These are phyloP conservation scores for Zygoascus hellenicus DNA, from an alignment of 1,139 yeast species.

Conservation along the genomic window DNA sequence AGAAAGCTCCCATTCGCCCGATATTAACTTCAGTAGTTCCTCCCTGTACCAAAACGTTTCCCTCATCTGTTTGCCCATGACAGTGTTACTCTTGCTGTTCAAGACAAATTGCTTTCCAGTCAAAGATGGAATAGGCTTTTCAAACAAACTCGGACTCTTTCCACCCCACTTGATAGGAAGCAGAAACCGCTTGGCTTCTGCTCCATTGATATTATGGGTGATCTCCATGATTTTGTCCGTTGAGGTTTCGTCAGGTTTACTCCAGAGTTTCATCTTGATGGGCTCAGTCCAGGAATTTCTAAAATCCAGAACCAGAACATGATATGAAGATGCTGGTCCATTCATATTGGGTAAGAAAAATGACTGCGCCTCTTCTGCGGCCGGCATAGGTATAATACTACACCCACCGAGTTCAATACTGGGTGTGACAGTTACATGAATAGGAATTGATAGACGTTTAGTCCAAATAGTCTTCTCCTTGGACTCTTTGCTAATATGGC, in stretches of 20 bases:
- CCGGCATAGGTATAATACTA: conserved; percentile 51
- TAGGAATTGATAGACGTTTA: conserved; percentile 56
- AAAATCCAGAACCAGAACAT: conserved; percentile 60
- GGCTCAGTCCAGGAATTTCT: conserved; percentile 57
- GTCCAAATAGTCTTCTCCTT: conserved; percentile 34
- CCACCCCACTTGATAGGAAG: conserved; percentile 61
- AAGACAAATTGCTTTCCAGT: conserved; percentile 67
- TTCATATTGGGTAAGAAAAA: conserved; percentile 15
- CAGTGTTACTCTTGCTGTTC: conserved; percentile 48
- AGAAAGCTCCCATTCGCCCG: conserved; percentile 57
- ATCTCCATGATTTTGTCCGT: conserved; percentile 22
- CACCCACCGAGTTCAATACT: conserved; percentile 70
- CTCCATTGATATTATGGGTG: conserved; percentile 38
- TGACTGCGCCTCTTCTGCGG: conserved; percentile 10
- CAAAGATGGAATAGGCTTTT: conserved; percentile 65
- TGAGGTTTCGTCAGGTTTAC: conserved; percentile 32
- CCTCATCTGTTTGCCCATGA: conserved; percentile 41
- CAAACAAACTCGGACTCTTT: conserved; percentile 40
- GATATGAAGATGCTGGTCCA: conserved; percentile 39
- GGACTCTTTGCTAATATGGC: conserved; percentile 27
- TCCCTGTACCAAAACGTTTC: conserved; percentile 74
- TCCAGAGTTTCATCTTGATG: conserved; percentile 35
- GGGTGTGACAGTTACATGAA: conserved; percentile 61
- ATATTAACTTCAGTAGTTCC: conserved; percentile 49
- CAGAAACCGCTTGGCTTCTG: conserved; percentile 55